A percentile compares a stretch with the other conserved stretches of the same genome.
Evolutionary conservation across 2,329 filamentous ascomycete species (phyloP).

Genomic region (Calycina herbarum): DNA sequence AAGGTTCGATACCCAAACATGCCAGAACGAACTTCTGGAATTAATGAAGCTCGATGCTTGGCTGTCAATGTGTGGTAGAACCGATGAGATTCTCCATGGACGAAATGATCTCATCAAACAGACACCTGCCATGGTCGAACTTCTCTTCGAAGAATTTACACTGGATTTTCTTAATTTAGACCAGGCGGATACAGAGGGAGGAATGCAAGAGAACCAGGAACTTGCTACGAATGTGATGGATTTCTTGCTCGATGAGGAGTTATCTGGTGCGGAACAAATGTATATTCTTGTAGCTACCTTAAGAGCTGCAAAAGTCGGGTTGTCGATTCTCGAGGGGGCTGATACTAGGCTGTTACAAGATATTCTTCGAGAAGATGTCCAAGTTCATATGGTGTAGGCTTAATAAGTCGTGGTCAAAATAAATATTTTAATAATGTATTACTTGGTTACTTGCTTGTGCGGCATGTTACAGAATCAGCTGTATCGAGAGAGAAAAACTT

Average conservation of each 20-base stretch:
- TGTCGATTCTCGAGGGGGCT: background rate
- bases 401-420: too few species aligned
- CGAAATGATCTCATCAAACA: background rate
- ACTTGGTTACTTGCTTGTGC: too few species aligned
- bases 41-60: background rate
- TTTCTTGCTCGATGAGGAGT: conserved; percentile 3
- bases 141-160: background rate
- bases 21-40: background rate
- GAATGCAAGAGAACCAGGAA: background rate
- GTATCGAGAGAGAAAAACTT: too few species aligned
- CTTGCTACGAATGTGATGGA: background rate
- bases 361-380: background rate
- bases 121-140: background rate
- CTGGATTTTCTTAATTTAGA: background rate
- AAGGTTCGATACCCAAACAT: too few species aligned
- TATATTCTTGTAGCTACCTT: conserved; percentile 1
- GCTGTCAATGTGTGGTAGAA: background rate
- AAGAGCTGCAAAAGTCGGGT: background rate
- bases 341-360: background rate
- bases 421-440: too few species aligned
- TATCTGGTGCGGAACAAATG: background rate
- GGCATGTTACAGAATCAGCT: too few species aligned
- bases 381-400: background rate
- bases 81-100: background rate
- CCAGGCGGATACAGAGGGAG: background rate